A percentile compares a stretch with the other conserved stretches of the same genome.
Evolutionary conservation across 2,329 filamentous ascomycete species (phyloP).

Genomic region (Talaromyces rugulosus): DNA sequence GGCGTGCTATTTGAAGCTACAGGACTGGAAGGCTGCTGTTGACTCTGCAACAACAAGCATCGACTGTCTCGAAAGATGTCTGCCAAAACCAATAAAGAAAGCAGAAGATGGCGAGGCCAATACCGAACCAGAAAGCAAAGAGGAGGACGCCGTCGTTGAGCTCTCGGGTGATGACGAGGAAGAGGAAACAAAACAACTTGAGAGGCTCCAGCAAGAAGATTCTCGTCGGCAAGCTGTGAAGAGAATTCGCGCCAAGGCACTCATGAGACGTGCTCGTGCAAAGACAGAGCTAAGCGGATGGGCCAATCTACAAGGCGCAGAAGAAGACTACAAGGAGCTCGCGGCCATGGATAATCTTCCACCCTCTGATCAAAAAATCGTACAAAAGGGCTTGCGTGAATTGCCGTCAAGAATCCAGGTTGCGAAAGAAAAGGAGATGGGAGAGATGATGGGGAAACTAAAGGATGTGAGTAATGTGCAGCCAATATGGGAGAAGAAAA

Average conservation of each 20-base stretch:
- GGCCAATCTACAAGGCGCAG: constrained; percentile 72
- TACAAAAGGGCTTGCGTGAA: constrained; percentile 60
- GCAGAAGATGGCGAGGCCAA: constrained; percentile 45
- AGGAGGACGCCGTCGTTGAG: constrained; percentile 42
- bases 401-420: constrained; percentile 67
- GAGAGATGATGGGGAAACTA: constrained; percentile 96
- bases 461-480: constrained; percentile 59
- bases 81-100: constrained; percentile 25
- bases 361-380: constrained; percentile 61
- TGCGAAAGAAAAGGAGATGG: constrained; percentile 82
- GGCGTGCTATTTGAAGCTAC: constrained; percentile 79
- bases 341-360: constrained; percentile 58
- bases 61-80: constrained; percentile 57
- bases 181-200: constrained; percentile 39
- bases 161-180: constrained; percentile 40
- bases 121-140: constrained; percentile 15
- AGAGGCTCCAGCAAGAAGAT: constrained; percentile 41
- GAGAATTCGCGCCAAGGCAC: constrained; percentile 75
- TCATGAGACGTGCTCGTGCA: constrained; percentile 73
- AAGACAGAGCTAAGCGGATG: constrained; percentile 69
- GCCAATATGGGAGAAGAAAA: background rate
- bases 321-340: constrained; percentile 73
- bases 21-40: constrained; percentile 79
- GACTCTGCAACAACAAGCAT: constrained; percentile 69
- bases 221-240: constrained; percentile 60